Evolutionary conservation across 2,329 filamentous ascomycete genomes (phyloP), one percentile per base, ranked within the genome.

Genomic region (Huntiella bhutanensis): DNA sequence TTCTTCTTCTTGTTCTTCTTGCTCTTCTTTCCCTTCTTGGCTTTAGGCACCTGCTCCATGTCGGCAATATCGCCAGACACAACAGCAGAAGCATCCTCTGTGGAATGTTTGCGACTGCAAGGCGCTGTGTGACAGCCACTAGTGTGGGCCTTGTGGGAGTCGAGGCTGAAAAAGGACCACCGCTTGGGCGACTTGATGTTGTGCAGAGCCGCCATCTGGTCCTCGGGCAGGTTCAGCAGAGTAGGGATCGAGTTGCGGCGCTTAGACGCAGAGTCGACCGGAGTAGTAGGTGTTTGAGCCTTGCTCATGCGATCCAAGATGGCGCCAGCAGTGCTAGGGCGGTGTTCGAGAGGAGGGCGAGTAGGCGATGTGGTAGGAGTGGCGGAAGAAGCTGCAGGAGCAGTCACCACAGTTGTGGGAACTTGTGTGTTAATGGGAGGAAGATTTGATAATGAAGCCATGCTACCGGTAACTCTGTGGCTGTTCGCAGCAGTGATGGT

Each of bases 401-500:
- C 28, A 44, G 44, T 17, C 4, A 37, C 33, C 1, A 43, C 39
- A 16, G 49, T 53, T 53, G 17, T 33, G 48, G 62, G 59, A 5
- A 61, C 62, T 28, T 48, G 16, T 10, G 49, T 46, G 10, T 33
- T 41, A 10, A 41, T 32, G 19, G 49, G 8, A 5, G 49, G 41
- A 19, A 48, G 43, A 11, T 8, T 59, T 4, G 82, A 66, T 37
- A 88, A 67, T 0, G 83, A 92, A 4, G 82, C 86, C 41, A 91
- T 76, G 59, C 82, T 92, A 48, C 80, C 81, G 19, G 81, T 81
- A 33, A 83, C 69, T 1, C 79, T 83, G 58, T 88, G 83, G 4
- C 76, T 74, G 3, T 71, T 71, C 19, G 76, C 72, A 13, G 78
- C 70, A 1, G 82, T 85, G 46, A 75, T 64, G 2, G 81, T 91